Evolutionary conservation across 2,329 filamentous ascomycete genomes (phyloP).

Genomic region (Colletotrichum sojae): DNA sequence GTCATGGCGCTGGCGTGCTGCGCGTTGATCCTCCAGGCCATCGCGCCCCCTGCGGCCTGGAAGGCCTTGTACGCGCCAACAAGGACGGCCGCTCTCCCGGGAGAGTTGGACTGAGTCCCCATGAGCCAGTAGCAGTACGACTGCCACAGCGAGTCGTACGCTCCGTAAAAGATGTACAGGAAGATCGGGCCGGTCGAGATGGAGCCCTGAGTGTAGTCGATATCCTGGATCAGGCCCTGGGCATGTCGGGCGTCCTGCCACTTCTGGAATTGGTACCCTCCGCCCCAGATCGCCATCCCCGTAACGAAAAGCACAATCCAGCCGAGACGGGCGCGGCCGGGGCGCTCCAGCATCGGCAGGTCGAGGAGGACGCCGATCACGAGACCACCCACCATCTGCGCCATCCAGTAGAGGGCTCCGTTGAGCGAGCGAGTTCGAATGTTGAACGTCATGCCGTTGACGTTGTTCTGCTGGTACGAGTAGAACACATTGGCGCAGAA

Average conservation of each 20-base stretch:
- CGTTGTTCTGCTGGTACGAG: conserved; percentile 69
- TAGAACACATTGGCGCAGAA: conserved; percentile 70
- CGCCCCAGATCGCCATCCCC: conserved; percentile 69
- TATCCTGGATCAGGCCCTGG: conserved; percentile 56
- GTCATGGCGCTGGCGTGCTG: conserved; percentile 52
- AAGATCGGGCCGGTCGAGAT: conserved; percentile 75
- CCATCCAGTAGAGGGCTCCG: conserved; percentile 68
- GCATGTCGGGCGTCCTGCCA: conserved; percentile 63
- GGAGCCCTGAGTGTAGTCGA: conserved; percentile 62
- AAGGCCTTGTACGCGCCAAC: conserved; percentile 64
- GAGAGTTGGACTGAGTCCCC: conserved; percentile 59
- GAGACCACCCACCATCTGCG: conserved; percentile 68
- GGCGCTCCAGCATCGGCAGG: conserved; percentile 57
- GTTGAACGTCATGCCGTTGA: conserved; percentile 69
- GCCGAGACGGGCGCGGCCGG: conserved; percentile 60
- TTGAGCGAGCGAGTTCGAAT: conserved; percentile 70
- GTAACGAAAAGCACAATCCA: conserved; percentile 62
- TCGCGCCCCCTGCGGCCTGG: conserved; percentile 58
- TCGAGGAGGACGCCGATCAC: conserved; percentile 63
- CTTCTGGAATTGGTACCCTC: conserved; percentile 76
- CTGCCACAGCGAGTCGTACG: conserved; percentile 78
- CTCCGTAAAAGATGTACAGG: conserved; percentile 79
- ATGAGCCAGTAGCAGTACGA: conserved; percentile 74
- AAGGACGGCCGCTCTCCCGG: conserved; percentile 57
- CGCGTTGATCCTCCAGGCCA: conserved; percentile 62